These are phyloP conservation scores for Tephrocybe sp. DNA, from an alignment of 768 basidiomycete species.

Conservation along the genomic window DNA sequence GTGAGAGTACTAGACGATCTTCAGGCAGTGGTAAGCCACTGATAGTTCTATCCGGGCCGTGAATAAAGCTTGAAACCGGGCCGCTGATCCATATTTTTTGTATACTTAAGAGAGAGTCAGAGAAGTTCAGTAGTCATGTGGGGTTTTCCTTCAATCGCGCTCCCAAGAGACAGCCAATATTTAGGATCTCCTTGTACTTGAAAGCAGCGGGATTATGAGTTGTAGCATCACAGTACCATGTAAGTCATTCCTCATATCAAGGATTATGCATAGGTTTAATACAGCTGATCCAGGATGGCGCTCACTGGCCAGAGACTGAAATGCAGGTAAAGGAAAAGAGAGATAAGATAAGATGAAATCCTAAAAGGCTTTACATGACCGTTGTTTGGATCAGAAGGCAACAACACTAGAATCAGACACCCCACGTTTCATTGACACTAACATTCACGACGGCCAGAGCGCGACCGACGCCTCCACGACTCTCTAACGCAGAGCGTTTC, in stretches of 20 bases:
- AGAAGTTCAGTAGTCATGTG: neutral
- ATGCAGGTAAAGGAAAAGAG: neutral
- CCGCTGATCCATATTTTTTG: neutral
- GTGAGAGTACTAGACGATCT: no score
- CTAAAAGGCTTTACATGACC: neutral
- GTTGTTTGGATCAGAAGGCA: slow-evolving; percentile 8
- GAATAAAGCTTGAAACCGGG: neutral
- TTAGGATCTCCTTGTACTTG: no score
- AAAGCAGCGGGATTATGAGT: no score
- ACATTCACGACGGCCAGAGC: slow-evolving; percentile 3
- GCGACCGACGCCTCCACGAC: slow-evolving; percentile 1
- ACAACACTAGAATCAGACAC: slow-evolving; percentile 6
- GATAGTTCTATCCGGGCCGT: neutral
- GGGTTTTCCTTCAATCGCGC: no score
- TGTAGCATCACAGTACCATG: no score
- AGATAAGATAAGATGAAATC: neutral
- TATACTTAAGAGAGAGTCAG: neutral
- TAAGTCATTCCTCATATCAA: no score
- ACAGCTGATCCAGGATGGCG: no score
- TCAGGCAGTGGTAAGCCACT: no score
- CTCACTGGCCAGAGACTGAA: no score
- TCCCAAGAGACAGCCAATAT: no score
- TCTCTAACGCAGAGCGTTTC: neutral
- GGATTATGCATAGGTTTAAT: no score
- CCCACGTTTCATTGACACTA: slow-evolving; percentile 16